phyloP scores from a whole-genome alignment of 1,139 yeast species.

The Yamadazyma sp. region DNA sequence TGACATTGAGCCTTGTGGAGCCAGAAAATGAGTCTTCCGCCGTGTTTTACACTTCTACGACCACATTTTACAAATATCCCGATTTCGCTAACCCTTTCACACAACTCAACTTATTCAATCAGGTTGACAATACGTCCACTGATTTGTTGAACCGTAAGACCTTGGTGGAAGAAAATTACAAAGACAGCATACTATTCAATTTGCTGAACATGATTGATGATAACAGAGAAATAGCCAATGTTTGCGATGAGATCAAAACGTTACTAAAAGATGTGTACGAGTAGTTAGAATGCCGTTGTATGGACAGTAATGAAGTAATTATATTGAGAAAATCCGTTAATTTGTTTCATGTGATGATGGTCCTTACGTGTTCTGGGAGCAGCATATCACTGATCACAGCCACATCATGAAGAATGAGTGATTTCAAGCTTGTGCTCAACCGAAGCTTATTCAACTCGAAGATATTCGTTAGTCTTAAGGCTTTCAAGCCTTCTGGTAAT shows the following conservation, averaged over 20 bases:
- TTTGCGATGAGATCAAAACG: constrained; percentile 1
- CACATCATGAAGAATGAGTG: constrained; percentile 3
- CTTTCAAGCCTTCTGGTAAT: constrained; percentile 8
- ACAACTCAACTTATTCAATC: constrained; percentile 51
- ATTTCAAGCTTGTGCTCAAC: not conserved
- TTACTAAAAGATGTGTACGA: not conserved
- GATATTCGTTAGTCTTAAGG: constrained; percentile 3
- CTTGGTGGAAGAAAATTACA: constrained; percentile 31
- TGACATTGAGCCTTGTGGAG: constrained; percentile 7
- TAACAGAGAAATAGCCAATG: constrained; percentile 4
- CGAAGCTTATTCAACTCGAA: constrained; percentile 4
- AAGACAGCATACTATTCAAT: constrained; percentile 7
- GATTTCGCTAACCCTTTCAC: constrained; percentile 50
- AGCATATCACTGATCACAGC: constrained; percentile 2
- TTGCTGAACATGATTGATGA: constrained; percentile 8
- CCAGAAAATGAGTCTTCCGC: constrained; percentile 21
- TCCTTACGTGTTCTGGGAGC: not conserved
- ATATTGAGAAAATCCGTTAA: no score
- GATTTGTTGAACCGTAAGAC: constrained; percentile 64
- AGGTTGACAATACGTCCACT: constrained; percentile 35
- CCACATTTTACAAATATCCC: constrained; percentile 55
- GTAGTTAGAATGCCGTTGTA: no score
- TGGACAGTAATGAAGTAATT: not conserved
- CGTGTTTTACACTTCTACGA: constrained; percentile 39
- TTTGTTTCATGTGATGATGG: not conserved